phyloP scores from a whole-genome alignment of 2,329 filamentous ascomycete species.

The Hypoxylon sp. region DNA sequence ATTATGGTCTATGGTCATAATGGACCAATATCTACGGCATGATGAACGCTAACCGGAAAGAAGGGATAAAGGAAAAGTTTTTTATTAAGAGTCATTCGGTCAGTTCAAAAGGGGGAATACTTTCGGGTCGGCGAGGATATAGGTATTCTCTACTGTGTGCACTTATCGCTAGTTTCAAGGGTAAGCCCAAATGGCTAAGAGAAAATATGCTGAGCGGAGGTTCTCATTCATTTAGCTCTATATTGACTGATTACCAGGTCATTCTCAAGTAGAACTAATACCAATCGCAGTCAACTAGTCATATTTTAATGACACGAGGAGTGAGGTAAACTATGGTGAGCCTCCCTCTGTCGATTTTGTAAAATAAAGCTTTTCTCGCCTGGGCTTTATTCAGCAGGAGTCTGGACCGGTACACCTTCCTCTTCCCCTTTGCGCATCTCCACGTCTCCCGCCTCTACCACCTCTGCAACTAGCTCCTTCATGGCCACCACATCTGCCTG shows the following conservation, averaged over 20 bases:
- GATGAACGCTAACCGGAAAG: slow-evolving; percentile 1
- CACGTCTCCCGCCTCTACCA: not conserved
- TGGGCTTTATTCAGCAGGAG: not conserved
- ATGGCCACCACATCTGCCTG: not conserved
- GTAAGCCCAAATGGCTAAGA: no score
- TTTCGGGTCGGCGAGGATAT: not conserved
- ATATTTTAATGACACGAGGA: not conserved
- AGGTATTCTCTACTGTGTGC: not conserved
- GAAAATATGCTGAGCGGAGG: not conserved
- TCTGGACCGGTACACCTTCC: not conserved
- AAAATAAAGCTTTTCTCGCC: slow-evolving; percentile 10
- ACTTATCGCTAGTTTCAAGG: not conserved
- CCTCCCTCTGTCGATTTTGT: not conserved
- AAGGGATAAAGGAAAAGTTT: slow-evolving; percentile 5
- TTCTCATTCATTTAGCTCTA: not conserved
- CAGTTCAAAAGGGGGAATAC: not conserved
- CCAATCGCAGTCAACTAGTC: not conserved
- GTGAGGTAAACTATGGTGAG: not conserved
- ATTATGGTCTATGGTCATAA: not conserved
- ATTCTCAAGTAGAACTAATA: not conserved
- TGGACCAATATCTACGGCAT: not conserved
- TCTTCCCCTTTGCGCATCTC: not conserved
- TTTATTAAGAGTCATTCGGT: not conserved
- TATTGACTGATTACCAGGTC: not conserved
- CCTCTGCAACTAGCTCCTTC: not conserved